Conservation (phyloP, 1,284 basidiomycete species). For the Moesziomyces sp. region DNA sequence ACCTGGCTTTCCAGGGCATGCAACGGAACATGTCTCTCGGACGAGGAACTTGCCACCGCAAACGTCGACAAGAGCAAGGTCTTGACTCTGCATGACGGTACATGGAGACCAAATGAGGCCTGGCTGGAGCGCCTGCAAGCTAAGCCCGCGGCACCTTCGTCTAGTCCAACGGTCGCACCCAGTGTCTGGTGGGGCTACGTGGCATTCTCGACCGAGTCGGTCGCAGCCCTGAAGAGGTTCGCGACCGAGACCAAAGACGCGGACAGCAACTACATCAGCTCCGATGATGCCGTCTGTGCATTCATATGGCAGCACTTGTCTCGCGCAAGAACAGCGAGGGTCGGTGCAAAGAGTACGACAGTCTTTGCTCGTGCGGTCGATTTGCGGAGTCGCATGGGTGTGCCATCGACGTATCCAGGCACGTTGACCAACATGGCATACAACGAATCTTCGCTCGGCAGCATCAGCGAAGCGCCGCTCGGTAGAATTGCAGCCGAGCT, state of each 20-base stretch:
- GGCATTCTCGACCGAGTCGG: not conserved
- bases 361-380: constrained; percentile 10
- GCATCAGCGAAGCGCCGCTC: not conserved
- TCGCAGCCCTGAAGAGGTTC: not conserved
- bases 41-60: constrained; percentile 1
- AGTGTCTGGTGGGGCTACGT: not conserved
- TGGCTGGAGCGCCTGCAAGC: constrained; percentile 3
- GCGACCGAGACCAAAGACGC: constrained; percentile 2
- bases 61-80: constrained; percentile 6
- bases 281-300: constrained; percentile 5
- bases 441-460: not conserved
- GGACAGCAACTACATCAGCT: constrained; percentile 2
- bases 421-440: constrained; percentile 11
- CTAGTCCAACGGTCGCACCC: not conserved
- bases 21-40: not conserved
- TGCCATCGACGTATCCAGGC: constrained; percentile 4
- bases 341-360: not conserved
- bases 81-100: not conserved
- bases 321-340: constrained; percentile 2
- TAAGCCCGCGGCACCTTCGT: not conserved
- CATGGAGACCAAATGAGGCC: not conserved
- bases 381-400: constrained; percentile 2
- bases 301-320: constrained; percentile 6
- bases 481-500: constrained; percentile 2
- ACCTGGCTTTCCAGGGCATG: constrained; percentile 8